A percentile compares a stretch with the other conserved stretches of the same genome.
Conservation (phyloP, 108 stramenopile genomes). For the Nitzschia palea region DNA sequence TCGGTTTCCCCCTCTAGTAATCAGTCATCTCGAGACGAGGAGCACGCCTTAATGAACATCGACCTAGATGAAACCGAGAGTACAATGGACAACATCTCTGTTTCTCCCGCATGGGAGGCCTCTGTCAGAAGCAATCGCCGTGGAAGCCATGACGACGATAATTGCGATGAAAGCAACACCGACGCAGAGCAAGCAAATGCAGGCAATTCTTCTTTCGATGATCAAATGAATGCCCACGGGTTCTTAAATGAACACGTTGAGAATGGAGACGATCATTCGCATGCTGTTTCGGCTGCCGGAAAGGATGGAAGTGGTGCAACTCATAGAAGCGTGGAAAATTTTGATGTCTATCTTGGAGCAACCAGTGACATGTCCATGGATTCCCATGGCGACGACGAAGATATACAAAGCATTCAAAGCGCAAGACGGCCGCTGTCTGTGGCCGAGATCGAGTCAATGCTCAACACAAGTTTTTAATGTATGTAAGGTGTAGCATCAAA, state of each 20-base stretch:
- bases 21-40: background rate
- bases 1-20: background rate
- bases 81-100: background rate
- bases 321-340: no score
- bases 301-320: no score
- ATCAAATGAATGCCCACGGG: no score
- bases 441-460: conserved; percentile 13
- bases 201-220: no score
- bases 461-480: background rate
- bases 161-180: background rate
- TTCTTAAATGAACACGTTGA: no score
- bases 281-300: no score
- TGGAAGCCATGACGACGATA: background rate
- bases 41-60: background rate
- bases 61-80: background rate
- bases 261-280: no score
- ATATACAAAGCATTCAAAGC: background rate
- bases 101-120: background rate
- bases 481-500: no score
- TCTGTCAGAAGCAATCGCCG: background rate
- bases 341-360: background rate
- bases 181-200: no score
- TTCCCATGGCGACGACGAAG: conserved; percentile 1
- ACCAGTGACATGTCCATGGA: background rate
- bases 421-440: conserved; percentile 7